phyloP scores from a whole-genome alignment of 1,139 yeast species.

The Yamadazyma trypodendri region DNA sequence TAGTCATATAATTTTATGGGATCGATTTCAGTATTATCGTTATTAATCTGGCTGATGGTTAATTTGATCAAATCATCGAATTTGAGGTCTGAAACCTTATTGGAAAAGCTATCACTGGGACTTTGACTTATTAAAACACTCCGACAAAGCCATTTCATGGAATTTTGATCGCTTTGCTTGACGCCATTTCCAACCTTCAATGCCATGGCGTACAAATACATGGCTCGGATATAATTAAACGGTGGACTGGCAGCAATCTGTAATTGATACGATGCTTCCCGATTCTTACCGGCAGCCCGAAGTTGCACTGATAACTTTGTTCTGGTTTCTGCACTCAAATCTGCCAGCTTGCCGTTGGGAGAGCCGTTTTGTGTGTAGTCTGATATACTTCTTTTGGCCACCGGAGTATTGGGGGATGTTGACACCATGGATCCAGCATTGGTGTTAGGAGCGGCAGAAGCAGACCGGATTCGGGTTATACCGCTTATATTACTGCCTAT shows the following conservation, averaged over 20 bases:
- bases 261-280: slow-evolving; percentile 70
- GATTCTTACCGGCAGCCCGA: slow-evolving; percentile 57
- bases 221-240: slow-evolving; percentile 56
- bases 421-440: background rate
- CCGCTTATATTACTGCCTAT: background rate
- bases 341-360: slow-evolving; percentile 12
- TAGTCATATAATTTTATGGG: slow-evolving; percentile 26
- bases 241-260: slow-evolving; percentile 63
- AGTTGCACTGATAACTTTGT: slow-evolving; percentile 53
- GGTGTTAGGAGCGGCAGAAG: slow-evolving; percentile 8
- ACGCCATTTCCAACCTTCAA: slow-evolving; percentile 72
- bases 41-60: slow-evolving; percentile 24
- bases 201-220: slow-evolving; percentile 70
- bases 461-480: slow-evolving; percentile 8
- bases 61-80: slow-evolving; percentile 33
- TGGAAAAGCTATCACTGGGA: slow-evolving; percentile 12
- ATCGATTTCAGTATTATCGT: slow-evolving; percentile 27
- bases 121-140: slow-evolving; percentile 24
- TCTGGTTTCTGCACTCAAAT: slow-evolving; percentile 42
- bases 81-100: slow-evolving; percentile 27
- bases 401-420: slow-evolving; percentile 3
- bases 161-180: slow-evolving; percentile 53
- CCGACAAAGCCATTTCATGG: slow-evolving; percentile 61
- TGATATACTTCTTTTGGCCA: slow-evolving; percentile 16
- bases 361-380: slow-evolving; percentile 11